Percentiles rank a stretch among this genome's conserved stretches.
Conservation (phyloP, 371 early-diverging fungal species). For the Caulochytrium protostelioides region DNA sequence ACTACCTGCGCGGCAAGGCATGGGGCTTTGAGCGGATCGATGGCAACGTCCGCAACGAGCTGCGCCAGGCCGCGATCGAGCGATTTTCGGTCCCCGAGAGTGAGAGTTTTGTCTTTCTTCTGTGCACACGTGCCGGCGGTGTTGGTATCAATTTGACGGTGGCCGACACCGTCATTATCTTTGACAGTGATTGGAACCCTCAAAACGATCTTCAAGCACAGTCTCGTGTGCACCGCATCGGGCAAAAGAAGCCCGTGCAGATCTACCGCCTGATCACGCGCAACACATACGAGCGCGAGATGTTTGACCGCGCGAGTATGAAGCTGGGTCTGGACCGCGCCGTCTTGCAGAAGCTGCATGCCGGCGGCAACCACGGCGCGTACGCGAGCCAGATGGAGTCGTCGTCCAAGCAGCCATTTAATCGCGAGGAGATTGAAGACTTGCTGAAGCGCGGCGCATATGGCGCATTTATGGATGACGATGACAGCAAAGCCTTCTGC, state of each 20-base stretch:
- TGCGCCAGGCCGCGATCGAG: conserved; percentile 88
- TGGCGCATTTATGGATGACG: conserved; percentile 5
- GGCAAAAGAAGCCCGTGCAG: conserved; percentile 80
- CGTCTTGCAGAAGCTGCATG: conserved; percentile 58
- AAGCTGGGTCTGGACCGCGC: conserved; percentile 81
- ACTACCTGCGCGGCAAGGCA: conserved; percentile 52
- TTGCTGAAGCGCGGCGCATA: conserved; percentile 46
- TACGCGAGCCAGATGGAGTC: conserved; percentile 2
- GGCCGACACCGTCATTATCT: conserved; percentile 87
- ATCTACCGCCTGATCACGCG: conserved; percentile 47
- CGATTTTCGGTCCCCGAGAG: conserved; percentile 50
- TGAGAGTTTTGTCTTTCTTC: conserved; percentile 61
- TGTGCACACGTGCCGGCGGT: conserved; percentile 84
- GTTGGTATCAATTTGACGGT: conserved; percentile 49
- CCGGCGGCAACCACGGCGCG: conserved; percentile 6
- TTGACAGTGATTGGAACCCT: conserved; percentile 94
- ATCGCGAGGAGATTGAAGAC: conserved; percentile 41
- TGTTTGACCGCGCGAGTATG: conserved; percentile 89
- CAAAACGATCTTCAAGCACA: conserved; percentile 92
- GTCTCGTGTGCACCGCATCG: conserved; percentile 81
- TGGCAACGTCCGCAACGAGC: conserved; percentile 63
- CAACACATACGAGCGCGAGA: conserved; percentile 83
- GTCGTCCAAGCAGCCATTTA: conserved; percentile 6
- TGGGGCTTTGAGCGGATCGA: conserved; percentile 78
- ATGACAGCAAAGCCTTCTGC: conserved; percentile 47